phyloP scores from a whole-genome alignment of 768 basidiomycete species.

The Hericium coralloides region DNA sequence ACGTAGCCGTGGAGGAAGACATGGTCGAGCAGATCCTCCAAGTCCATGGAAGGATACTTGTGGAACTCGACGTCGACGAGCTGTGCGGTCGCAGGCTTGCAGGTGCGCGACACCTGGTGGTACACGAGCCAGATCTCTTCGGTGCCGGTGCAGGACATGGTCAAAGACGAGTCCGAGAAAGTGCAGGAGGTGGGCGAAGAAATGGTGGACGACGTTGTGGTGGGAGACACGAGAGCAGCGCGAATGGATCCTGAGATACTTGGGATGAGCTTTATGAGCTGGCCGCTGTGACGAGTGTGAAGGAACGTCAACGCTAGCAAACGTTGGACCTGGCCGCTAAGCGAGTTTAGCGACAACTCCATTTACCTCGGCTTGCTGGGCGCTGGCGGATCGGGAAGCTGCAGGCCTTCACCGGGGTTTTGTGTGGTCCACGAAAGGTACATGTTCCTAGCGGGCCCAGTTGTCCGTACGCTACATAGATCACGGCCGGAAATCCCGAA shows the following conservation, averaged over 20 bases:
- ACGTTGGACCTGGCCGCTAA: too few species aligned
- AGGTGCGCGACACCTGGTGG: slow-evolving; percentile 35
- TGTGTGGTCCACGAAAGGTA: too few species aligned
- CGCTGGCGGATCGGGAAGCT: too few species aligned
- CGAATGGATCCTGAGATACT: neutral
- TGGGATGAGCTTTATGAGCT: neutral
- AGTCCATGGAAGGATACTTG: slow-evolving; percentile 30
- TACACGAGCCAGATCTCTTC: slow-evolving; percentile 42
- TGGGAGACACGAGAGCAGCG: neutral
- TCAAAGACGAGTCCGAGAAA: neutral
- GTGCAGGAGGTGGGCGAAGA: neutral
- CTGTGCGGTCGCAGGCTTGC: slow-evolving; percentile 34
- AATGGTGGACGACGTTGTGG: neutral
- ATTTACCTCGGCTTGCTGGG: too few species aligned
- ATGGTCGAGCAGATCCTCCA: slow-evolving; percentile 41
- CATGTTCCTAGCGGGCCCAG: too few species aligned
- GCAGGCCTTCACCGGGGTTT: too few species aligned
- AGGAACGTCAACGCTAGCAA: neutral
- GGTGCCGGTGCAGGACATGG: slow-evolving; percentile 5
- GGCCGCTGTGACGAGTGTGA: neutral
- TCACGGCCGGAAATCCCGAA: too few species aligned
- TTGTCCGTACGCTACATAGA: too few species aligned
- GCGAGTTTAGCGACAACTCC: too few species aligned
- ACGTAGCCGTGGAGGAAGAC: slow-evolving; percentile 38
- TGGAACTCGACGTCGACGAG: slow-evolving; percentile 38